Evolutionary conservation across 2,329 filamentous ascomycete species (phyloP), one percentile per base, ranked within the genome.

Genomic region (Monilinia aucupariae): DNA sequence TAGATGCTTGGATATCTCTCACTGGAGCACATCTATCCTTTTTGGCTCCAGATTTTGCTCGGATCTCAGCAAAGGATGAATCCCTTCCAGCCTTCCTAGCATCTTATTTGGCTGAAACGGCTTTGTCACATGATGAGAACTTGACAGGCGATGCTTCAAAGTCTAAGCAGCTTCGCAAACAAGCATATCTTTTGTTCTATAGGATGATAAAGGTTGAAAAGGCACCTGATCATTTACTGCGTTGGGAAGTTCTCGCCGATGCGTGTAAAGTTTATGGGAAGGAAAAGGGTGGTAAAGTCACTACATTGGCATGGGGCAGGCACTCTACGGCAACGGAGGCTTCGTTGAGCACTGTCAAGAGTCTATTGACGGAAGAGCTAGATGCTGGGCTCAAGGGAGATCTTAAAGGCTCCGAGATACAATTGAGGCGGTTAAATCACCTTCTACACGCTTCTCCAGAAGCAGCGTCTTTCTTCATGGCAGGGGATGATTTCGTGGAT

Each of bases 401-500:
- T 60, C 75, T 87, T 4, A 80, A 79, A 47, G 74, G 76, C 8
- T 78, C 84, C 0, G 84, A 89, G 70, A 73, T 74, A 1, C 78
- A 78, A 0, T 77, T 92, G 39, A 79, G 79, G 53, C 77, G 78
- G 12, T 72, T 91, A n/a, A 89, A 85, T 64, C 80, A 85, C 56
- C 76, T 92, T 4, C 76, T 91, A 6, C 81, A 85, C 68, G 79
- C 78, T 8, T 90, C 86, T 6, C 78, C 84, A 0, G 78, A 80
- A 25, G 77, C 80, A 0, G 82, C 82, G 25, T 76, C 78, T 1
- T 79, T 90, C 68, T 87, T 96, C 70, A 83, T 96, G 69, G 89
- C 89, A 0, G 93, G 93, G 0, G 92, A 89, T 58, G 93, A 97
- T 75, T 93, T 94, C 69, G 76, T 96, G 25, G 93, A 97, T 73